Evolutionary conservation across 169 alveolate species (phyloP), one percentile per base, ranked within the genome.

Genomic region (Plasmodium relictum): DNA sequence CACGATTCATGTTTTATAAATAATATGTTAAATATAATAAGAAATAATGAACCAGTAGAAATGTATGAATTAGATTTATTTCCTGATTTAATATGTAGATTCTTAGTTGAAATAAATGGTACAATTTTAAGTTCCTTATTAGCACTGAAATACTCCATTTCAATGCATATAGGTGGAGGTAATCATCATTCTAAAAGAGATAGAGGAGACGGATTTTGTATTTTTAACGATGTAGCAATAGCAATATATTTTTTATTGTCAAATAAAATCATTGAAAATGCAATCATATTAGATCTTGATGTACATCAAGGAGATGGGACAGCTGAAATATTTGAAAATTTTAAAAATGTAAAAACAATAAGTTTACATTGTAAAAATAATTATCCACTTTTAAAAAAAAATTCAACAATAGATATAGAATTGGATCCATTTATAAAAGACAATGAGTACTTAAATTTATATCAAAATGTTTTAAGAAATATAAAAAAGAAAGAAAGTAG

Each of bases 231-330:
- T 72, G 73, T 85, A 24, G 90, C 92, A 1, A 74, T 73, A 44
- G 92, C 88, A 7, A 80, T 89, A 12, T 62, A 72, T 45, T 74
- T 73, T 50, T 85, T 89, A 58, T 76, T 90, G 50, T 63, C 88
- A 44, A 59, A 73, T 52, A 74, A 48, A 56, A 61, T 78, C n/a
- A 52, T 78, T 63, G 44, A 65, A 18, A 78, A 50, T 52, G 78
- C 52, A 14, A 63, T 91, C 37, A 74, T 91, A n/a, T 65, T 91
- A 31, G 94, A 91, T 63, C 70, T 91, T 20, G 91, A 86, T 69
- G 94, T 91, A 2, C 92, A 91, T 59, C 92, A 91, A 71, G 92
- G 91, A 7, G 92, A 91, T 65, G 94, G 94, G 2, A 91, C 94
- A 5, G 94, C 92, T n/a, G 94, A 80, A 48, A 80, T 73, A 18